These are phyloP conservation scores for Calamus simplicifolius DNA, from an alignment of 176 grass and related monocot genomes.

Conservation along the genomic window DNA sequence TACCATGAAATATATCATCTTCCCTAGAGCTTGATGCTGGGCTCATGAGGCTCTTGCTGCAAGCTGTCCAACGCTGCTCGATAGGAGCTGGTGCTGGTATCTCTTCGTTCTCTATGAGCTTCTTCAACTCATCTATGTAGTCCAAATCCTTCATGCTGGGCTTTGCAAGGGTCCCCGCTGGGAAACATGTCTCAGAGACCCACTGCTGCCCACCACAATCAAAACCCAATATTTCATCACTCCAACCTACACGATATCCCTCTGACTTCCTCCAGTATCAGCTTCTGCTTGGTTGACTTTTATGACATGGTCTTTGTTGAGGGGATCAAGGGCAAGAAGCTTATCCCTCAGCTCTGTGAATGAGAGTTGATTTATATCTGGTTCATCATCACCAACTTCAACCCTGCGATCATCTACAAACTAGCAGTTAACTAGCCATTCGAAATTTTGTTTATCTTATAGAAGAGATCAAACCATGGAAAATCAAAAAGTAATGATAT, in stretches of 20 bases:
- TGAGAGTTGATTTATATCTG: constrained; percentile 58
- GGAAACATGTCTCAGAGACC: constrained; percentile 87
- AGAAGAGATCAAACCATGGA: constrained; percentile 3
- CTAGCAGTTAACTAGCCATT: constrained; percentile 22
- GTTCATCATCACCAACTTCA: constrained; percentile 48
- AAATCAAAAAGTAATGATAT: neutral
- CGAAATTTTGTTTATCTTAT: constrained; percentile 9
- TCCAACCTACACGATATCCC: constrained; percentile 88
- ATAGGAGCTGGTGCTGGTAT: constrained; percentile 81
- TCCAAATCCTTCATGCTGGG: constrained; percentile 89
- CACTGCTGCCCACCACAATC: constrained; percentile 97
- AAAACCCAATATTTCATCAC: constrained; percentile 94
- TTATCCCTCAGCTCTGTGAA: constrained; percentile 86
- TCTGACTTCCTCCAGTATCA: constrained; percentile 93
- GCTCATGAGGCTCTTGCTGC: constrained; percentile 71
- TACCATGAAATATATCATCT: constrained; percentile 95
- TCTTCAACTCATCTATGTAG: constrained; percentile 57
- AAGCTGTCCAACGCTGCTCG: constrained; percentile 82
- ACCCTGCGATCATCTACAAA: constrained; percentile 69
- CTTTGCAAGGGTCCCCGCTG: constrained; percentile 59
- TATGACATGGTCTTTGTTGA: constrained; percentile 71
- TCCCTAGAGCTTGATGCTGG: constrained; percentile 60
- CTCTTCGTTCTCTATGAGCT: constrained; percentile 68
- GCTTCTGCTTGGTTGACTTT: constrained; percentile 91
- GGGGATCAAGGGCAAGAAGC: constrained; percentile 77